Evolutionary conservation across 2,329 filamentous ascomycete species (phyloP), one percentile per base, ranked within the genome.

Genomic region (Pseudocercospora crystallina): DNA sequence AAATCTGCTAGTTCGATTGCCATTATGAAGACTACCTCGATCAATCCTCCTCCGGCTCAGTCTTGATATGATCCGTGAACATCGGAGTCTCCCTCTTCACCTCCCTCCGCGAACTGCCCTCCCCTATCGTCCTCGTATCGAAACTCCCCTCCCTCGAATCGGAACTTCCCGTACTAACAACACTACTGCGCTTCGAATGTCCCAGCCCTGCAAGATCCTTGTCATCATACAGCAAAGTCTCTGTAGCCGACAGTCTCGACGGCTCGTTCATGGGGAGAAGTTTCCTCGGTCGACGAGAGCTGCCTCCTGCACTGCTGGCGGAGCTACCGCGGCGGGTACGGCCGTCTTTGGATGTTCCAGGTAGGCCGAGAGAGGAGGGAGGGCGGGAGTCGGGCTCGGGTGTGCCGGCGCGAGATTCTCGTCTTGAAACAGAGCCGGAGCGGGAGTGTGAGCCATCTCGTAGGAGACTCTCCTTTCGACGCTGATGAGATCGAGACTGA

Each of bases 201-300:
- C 34, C 38, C 15, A 41, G 26, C 13, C 40, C 31, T 5, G 49
- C 44, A 14, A 45, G 43, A n/a, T 54, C 50, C 7, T 35, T 49
- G 2, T 53, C 49, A n/a, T 55, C 57, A 40, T 62, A 53, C 35
- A 65, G 39, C 7, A 66, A 31, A 5, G 60, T 65, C 48, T 65
- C 64, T 10, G 64, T 64, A 8, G 62, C 58, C 3, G 55, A 60
- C 5, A 66, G 55, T 10, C 64, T 47, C 44, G 63, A 65, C 13
- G 53, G 58, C 14, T 56, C 51, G 14, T 58, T 55, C 29, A 51
- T 41, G 2, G 49, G 44, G 31, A 42, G 35, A 12, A 47, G 44
- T 35, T 59, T 62, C 30, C 57, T 51, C 8, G 59, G 52, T 33
- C 62, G 52, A n/a, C 61, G 36, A 26, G 20, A 26, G 20, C 20